phyloP scores from a whole-genome alignment of 305 asterid species.

The Fraxinus sp. region DNA sequence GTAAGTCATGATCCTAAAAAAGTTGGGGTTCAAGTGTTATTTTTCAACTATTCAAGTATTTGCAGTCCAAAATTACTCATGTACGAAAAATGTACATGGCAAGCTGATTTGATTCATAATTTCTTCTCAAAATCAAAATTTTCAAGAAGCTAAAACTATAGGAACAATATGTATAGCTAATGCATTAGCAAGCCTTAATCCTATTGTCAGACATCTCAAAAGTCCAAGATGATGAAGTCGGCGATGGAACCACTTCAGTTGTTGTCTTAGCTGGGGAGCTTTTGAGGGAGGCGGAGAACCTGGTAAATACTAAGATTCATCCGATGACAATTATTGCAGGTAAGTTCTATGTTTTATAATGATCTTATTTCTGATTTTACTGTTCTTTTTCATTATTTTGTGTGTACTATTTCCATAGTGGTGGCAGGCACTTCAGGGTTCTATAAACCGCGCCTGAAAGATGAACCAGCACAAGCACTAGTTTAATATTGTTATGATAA shows the following conservation, averaged over 20 bases:
- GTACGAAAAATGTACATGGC: neutral
- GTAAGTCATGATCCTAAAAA: neutral
- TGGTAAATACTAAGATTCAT: constrained; percentile 81
- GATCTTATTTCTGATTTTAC: neutral
- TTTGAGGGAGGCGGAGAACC: constrained; percentile 89
- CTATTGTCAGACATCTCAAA: constrained; percentile 67
- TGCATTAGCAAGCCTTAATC: constrained; percentile 35
- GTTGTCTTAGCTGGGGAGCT: constrained; percentile 96
- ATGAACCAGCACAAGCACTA: neutral
- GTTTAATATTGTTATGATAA: neutral
- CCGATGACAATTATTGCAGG: constrained; percentile 92
- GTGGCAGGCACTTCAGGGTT: neutral
- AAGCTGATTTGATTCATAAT: neutral
- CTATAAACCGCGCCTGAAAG: too few relatives aligned
- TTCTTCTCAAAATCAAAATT: neutral
- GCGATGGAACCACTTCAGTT: constrained; percentile 96
- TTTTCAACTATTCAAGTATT: neutral
- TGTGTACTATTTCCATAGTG: neutral
- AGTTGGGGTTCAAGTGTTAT: neutral
- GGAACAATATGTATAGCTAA: neutral
- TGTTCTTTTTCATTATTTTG: neutral
- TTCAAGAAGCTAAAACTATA: neutral
- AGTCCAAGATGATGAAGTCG: constrained; percentile 98
- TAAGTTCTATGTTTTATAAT: constrained; percentile 25
- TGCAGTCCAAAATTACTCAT: neutral